Conservation (phyloP, 148 eudicot species). For the Pharnaceum exiguum region DNA sequence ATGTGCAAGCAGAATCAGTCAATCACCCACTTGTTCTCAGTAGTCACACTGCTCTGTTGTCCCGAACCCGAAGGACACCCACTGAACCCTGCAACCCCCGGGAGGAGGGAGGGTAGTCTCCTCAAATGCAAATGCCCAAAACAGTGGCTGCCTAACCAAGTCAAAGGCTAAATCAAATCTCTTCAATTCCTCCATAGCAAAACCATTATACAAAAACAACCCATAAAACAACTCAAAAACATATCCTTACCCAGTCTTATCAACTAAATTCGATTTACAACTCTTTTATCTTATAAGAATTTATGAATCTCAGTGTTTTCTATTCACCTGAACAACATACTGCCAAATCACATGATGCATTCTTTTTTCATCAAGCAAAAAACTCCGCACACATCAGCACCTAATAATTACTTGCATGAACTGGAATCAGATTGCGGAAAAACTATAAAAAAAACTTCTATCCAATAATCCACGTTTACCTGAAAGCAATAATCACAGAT, state of each 20-base stretch:
- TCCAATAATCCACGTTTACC: too few relatives aligned
- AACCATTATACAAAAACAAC: conserved; percentile 76
- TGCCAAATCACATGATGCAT: too few relatives aligned
- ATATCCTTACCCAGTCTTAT: conserved; percentile 78
- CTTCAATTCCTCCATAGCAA: conserved; percentile 76
- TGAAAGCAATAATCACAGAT: too few relatives aligned
- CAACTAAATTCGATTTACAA: conserved; percentile 74
- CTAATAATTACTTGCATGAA: too few relatives aligned
- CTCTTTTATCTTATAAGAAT: conserved; percentile 86
- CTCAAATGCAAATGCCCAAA: conserved; percentile 68
- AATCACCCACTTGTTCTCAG: not conserved
- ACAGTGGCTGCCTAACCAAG: conserved; percentile 66
- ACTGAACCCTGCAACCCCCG: conserved; percentile 9
- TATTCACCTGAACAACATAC: too few relatives aligned
- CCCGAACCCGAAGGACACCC: conserved; percentile 12
- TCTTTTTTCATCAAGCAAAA: too few relatives aligned
- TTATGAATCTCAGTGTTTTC: conserved; percentile 71
- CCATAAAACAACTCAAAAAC: conserved; percentile 87
- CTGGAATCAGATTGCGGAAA: too few relatives aligned
- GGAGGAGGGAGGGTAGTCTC: too few relatives aligned
- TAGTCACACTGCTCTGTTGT: not conserved
- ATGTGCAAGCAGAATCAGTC: not conserved
- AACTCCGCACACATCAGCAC: too few relatives aligned
- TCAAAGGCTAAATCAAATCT: conserved; percentile 77
- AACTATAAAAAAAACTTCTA: too few relatives aligned